Conservation (phyloP, 2,329 filamentous ascomycete genomes). For the Penicillium nordicum region DNA sequence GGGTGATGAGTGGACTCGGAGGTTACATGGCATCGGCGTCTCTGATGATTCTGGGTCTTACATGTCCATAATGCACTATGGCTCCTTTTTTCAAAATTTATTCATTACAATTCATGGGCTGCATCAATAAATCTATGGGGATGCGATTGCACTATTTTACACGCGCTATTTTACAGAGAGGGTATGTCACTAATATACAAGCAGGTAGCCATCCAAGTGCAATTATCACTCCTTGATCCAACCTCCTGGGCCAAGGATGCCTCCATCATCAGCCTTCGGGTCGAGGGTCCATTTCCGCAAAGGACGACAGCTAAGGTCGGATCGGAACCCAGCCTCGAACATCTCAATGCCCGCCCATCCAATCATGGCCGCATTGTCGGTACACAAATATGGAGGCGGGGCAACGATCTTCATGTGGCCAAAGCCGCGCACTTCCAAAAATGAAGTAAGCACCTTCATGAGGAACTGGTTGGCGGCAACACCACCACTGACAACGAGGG, state of each 20-base stretch:
- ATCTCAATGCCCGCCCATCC: conserved; percentile 92
- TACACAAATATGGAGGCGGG: conserved; percentile 76
- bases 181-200: conserved; percentile 25
- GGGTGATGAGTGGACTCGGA: conserved; percentile 19
- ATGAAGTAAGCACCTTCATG: conserved; percentile 60
- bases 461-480: conserved; percentile 84
- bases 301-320: conserved; percentile 58
- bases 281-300: conserved; percentile 74
- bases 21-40: conserved; percentile 26
- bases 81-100: background rate
- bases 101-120: conserved; percentile 1
- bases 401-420: conserved; percentile 60
- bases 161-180: background rate
- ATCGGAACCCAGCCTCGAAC: conserved; percentile 73
- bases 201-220: conserved; percentile 4
- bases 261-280: conserved; percentile 56
- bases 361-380: conserved; percentile 97
- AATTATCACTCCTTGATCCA: conserved; percentile 47
- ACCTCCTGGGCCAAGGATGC: conserved; percentile 61
- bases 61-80: conserved; percentile 11
- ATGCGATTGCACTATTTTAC: conserved; percentile 2
- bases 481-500: conserved; percentile 81
- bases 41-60: conserved; percentile 16
- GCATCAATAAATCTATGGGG: background rate
- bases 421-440: conserved; percentile 66